Percentiles rank a stretch among this genome's conserved stretches.
These are phyloP conservation scores for Coriolopsis trogii DNA, from an alignment of 1,284 basidiomycete genomes.

Conservation along the genomic window DNA sequence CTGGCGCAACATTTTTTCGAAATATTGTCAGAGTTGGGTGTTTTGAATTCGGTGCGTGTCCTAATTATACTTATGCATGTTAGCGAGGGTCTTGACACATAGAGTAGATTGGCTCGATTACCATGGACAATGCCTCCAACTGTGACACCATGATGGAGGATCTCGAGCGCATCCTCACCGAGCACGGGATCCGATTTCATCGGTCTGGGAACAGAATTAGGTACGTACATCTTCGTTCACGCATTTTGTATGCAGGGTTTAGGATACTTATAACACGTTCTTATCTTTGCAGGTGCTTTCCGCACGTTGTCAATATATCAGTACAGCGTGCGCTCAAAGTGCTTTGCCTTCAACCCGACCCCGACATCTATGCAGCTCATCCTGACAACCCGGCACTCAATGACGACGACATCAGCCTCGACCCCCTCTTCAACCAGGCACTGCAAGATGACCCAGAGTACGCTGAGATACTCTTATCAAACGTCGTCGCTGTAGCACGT, in stretches of 20 bases:
- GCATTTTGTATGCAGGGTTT: too few species aligned
- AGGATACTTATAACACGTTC: background rate
- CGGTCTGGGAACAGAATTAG: slow-evolving; percentile 25
- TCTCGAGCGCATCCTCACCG: slow-evolving; percentile 12
- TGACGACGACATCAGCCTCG: too few species aligned
- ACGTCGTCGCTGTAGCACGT: too few species aligned
- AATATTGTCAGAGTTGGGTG: slow-evolving; percentile 13
- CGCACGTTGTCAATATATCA: slow-evolving; percentile 36
- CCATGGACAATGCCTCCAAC: slow-evolving; percentile 30
- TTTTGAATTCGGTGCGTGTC: slow-evolving; percentile 19
- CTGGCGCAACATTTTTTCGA: slow-evolving; percentile 14
- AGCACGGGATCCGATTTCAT: slow-evolving; percentile 26
- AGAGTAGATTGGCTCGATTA: slow-evolving; percentile 24
- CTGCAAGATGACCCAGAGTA: too few species aligned
- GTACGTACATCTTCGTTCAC: slow-evolving; percentile 12
- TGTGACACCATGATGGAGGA: slow-evolving; percentile 28
- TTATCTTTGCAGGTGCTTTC: slow-evolving; percentile 34
- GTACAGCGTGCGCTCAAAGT: slow-evolving; percentile 28
- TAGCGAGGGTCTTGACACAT: background rate
- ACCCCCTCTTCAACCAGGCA: too few species aligned
- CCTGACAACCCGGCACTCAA: too few species aligned
- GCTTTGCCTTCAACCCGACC: background rate
- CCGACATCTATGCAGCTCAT: background rate
- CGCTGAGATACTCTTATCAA: too few species aligned
- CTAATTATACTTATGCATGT: too few species aligned